These are phyloP conservation scores for Neohortaea acidophila DNA, from an alignment of 495 filamentous ascomycete species.

Conservation along the genomic window DNA sequence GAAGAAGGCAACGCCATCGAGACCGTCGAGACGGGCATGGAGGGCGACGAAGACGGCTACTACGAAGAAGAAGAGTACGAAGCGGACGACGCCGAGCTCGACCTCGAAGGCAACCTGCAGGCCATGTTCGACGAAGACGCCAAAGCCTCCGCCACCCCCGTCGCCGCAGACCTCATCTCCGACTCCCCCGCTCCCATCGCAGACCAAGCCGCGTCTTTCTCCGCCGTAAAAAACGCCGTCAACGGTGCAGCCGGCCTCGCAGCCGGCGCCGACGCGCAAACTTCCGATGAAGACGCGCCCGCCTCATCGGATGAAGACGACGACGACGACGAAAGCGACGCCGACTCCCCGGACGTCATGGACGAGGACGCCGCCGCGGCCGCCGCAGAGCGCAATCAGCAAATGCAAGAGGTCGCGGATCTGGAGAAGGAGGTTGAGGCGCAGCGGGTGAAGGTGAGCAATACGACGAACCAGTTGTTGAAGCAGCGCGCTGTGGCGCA, in stretches of 20 bases:
- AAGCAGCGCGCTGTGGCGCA: slow-evolving; percentile 37
- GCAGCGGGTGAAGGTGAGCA: slow-evolving; percentile 28
- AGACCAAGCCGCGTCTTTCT: slow-evolving; percentile 7
- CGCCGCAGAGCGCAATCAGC: slow-evolving; percentile 32
- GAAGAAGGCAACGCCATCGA: slow-evolving; percentile 11
- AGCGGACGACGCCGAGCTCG: slow-evolving; percentile 8
- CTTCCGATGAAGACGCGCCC: slow-evolving; percentile 10
- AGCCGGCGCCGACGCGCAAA: neutral
- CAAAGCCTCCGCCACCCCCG: slow-evolving; percentile 27
- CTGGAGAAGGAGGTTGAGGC: slow-evolving; percentile 31
- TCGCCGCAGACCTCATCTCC: slow-evolving; percentile 4
- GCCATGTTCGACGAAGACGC: slow-evolving; percentile 12
- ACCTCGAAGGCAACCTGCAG: slow-evolving; percentile 16
- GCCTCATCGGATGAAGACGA: slow-evolving; percentile 28
- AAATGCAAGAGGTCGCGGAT: slow-evolving; percentile 40
- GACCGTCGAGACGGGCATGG: neutral
- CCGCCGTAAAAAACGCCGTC: slow-evolving; percentile 16
- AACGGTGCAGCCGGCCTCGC: slow-evolving; percentile 10
- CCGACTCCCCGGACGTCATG: slow-evolving; percentile 11
- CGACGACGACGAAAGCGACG: slow-evolving; percentile 35
- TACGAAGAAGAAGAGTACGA: slow-evolving; percentile 1
- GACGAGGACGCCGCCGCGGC: slow-evolving; percentile 30
- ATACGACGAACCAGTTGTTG: slow-evolving; percentile 33
- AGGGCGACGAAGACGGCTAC: slow-evolving; percentile 1
- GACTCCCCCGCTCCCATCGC: slow-evolving; percentile 4